These are phyloP conservation scores for Tetraselmis striata DNA, from an alignment of 139 green algal genomes.

Conservation along the genomic window DNA sequence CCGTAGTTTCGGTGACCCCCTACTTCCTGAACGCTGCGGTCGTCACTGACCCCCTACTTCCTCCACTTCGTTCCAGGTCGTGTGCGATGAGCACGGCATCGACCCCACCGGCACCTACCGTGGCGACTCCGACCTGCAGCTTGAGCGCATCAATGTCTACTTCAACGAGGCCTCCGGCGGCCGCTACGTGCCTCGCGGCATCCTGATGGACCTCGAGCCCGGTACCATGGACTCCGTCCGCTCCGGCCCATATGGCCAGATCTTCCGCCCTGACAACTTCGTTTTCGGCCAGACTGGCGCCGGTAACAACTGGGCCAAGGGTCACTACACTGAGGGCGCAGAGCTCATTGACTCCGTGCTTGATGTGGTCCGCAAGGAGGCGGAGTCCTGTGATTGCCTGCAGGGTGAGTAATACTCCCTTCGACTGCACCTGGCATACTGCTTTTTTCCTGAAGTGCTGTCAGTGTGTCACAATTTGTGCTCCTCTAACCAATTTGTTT, in stretches of 20 bases:
- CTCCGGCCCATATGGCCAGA: constrained; percentile 83
- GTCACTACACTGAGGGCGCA: constrained; percentile 98
- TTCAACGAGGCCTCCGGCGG: constrained; percentile 85
- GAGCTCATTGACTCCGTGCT: constrained; percentile 96
- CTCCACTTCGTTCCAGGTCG: constrained; percentile 32
- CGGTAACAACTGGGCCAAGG: constrained; percentile 99
- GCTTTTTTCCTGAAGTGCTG: no score
- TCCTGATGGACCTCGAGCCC: constrained; percentile 91
- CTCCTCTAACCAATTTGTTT: constrained; percentile 5
- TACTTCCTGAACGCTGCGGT: no score
- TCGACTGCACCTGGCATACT: no score
- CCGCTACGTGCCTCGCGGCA: constrained; percentile 86
- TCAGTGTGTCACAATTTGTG: no score
- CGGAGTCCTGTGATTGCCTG: constrained; percentile 96
- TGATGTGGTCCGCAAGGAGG: constrained; percentile 98
- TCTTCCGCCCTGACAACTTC: constrained; percentile 88
- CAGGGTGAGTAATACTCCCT: constrained; percentile 87
- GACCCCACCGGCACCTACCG: constrained; percentile 79
- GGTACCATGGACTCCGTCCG: constrained; percentile 86
- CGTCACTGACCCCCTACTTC: background rate
- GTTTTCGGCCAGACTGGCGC: constrained; percentile 87
- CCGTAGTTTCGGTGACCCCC: no score
- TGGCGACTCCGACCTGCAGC: constrained; percentile 86
- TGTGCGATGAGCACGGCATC: constrained; percentile 76
- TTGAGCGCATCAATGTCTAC: constrained; percentile 97